These are phyloP conservation scores for Lecanicillium sp. DNA, from an alignment of 2,329 filamentous ascomycete species.

Conservation along the genomic window DNA sequence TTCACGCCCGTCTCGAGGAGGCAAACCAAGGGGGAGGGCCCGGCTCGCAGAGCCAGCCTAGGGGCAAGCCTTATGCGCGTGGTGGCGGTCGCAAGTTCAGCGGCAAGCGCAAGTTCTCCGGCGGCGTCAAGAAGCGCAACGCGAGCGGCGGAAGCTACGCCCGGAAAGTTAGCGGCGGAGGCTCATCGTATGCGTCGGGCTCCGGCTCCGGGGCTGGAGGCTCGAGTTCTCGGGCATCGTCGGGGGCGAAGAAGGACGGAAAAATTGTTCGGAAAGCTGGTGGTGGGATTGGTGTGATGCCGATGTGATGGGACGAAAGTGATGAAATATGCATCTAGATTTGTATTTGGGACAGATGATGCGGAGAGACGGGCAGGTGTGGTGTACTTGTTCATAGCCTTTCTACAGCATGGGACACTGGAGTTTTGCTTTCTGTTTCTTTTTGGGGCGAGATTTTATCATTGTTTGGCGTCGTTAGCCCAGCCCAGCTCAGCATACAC, in stretches of 20 bases:
- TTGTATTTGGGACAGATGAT: too few relatives aligned
- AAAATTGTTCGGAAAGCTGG: slow-evolving; percentile 29
- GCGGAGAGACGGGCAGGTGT: too few relatives aligned
- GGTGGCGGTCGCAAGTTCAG: slow-evolving; percentile 23
- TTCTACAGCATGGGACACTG: too few relatives aligned
- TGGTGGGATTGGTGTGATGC: slow-evolving; percentile 34
- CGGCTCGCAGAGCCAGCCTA: slow-evolving; percentile 18
- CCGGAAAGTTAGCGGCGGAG: slow-evolving; percentile 24
- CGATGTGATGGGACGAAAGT: slow-evolving; percentile 23
- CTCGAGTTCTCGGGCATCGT: not conserved
- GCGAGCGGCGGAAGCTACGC: slow-evolving; percentile 21
- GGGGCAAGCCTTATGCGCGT: slow-evolving; percentile 21
- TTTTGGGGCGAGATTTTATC: too few relatives aligned
- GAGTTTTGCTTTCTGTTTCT: too few relatives aligned
- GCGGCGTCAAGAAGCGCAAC: slow-evolving; percentile 18
- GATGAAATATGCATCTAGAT: not conserved
- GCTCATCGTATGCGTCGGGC: not conserved
- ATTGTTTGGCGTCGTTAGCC: too few relatives aligned
- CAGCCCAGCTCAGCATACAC: too few relatives aligned
- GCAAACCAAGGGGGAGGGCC: slow-evolving; percentile 21
- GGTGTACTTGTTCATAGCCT: too few relatives aligned
- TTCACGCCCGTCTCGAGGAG: slow-evolving; percentile 27
- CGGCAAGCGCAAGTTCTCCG: slow-evolving; percentile 24
- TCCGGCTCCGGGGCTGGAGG: slow-evolving; percentile 13
- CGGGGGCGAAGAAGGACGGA: slow-evolving; percentile 21